These are phyloP conservation scores for Grosmannia huntii DNA, from an alignment of 2,329 filamentous ascomycete species.

Conservation along the genomic window DNA sequence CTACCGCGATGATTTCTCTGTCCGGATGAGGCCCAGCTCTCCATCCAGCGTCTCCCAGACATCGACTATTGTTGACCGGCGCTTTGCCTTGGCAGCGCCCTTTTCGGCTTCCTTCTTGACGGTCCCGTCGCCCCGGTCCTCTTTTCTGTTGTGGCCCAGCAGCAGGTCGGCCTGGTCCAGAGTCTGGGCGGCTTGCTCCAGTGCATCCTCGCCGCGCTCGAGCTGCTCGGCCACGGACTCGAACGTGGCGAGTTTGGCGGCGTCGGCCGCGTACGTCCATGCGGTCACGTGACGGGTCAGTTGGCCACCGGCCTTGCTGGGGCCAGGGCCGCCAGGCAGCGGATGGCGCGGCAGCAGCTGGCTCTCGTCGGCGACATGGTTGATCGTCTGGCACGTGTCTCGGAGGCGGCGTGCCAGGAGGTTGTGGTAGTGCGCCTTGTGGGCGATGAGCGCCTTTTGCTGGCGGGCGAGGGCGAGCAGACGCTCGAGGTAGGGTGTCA, in stretches of 20 bases:
- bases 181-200: slow-evolving; percentile 37
- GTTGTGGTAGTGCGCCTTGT: slow-evolving; percentile 44
- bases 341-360: slow-evolving; percentile 44
- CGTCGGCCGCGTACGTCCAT: slow-evolving; percentile 48
- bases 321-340: slow-evolving; percentile 16
- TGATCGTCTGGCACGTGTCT: slow-evolving; percentile 35
- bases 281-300: slow-evolving; percentile 29
- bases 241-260: slow-evolving; percentile 45
- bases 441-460: slow-evolving; percentile 43
- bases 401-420: slow-evolving; percentile 37
- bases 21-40: slow-evolving; percentile 37
- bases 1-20: slow-evolving; percentile 13
- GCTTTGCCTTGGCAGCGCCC: slow-evolving; percentile 15
- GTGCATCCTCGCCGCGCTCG: slow-evolving; percentile 42
- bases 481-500: slow-evolving; percentile 43
- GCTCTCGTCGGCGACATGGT: slow-evolving; percentile 47
- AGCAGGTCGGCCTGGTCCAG: slow-evolving; percentile 37
- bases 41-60: slow-evolving; percentile 41
- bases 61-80: slow-evolving; percentile 18
- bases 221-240: slow-evolving; percentile 47
- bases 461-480: slow-evolving; percentile 39
- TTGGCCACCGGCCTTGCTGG: not conserved
- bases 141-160: slow-evolving; percentile 23
- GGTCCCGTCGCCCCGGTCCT: slow-evolving; percentile 12
- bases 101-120: slow-evolving; percentile 14